A percentile compares a stretch with the other conserved stretches of the same genome.
Conservation (phyloP, 1,284 basidiomycete genomes). For the Ustilago curta region DNA sequence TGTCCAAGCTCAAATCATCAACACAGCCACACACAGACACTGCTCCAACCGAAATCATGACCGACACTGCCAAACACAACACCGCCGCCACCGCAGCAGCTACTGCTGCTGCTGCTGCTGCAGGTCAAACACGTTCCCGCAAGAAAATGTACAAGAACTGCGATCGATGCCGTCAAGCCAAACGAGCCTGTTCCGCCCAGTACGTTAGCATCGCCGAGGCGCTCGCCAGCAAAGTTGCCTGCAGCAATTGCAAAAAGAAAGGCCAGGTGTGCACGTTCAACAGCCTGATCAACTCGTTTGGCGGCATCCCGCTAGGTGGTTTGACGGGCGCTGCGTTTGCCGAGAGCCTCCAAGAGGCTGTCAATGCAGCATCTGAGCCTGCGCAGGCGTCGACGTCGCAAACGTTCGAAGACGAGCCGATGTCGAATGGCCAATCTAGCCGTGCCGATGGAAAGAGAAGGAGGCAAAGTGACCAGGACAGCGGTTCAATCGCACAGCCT, state of each 20-base stretch:
- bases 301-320: conserved; percentile 37
- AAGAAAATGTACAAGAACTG: conserved; percentile 54
- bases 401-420: not conserved
- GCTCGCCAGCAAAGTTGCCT: conserved; percentile 38
- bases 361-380: not conserved
- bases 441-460: not conserved
- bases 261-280: conserved; percentile 49
- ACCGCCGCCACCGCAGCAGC: no score
- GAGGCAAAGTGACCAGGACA: conserved; percentile 9
- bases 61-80: not conserved
- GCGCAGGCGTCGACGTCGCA: not conserved
- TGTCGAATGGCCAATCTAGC: conserved; percentile 3
- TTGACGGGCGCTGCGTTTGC: conserved; percentile 37
- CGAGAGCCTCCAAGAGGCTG: conserved; percentile 30
- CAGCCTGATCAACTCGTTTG: conserved; percentile 48
- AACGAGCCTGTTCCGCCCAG: conserved; percentile 39
- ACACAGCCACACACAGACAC: not conserved
- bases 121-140: conserved; percentile 23
- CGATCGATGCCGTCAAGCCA: conserved; percentile 40
- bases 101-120: not conserved
- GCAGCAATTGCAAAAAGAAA: conserved; percentile 45
- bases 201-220: conserved; percentile 40
- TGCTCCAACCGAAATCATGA: not conserved
- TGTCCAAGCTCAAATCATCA: not conserved
- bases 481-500: not conserved